Base-by-base conservation (phyloP, 2,329 filamentous ascomycete species). In the Colletotrichum graminicola region DNA sequence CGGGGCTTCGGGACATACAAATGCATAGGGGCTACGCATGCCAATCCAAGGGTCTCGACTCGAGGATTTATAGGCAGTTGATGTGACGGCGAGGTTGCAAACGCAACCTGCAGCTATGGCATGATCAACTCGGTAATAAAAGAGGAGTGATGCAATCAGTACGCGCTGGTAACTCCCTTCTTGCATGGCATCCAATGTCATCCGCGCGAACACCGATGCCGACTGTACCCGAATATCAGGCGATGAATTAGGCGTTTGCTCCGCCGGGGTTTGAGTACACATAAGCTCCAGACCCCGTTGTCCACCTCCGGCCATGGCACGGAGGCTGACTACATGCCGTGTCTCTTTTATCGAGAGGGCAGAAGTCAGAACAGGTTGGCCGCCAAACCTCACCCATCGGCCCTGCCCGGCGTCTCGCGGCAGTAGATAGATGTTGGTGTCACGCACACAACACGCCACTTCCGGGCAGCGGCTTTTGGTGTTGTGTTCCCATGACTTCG, bases 261-360 rank as follows among this genome's bases (percentile, higher is more conserved):
- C 26, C n/a, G 16, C 32, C 67, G 67, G 67, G 36, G 47, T 71
- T 71, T 71, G 67, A 67, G 67, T 4, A 26, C 47, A 66, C 34
- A 72, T n/a, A n/a, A n/a, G n/a, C n/a, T n/a, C n/a, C n/a, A n/a
- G 66, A 72, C 23, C 69, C 70, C 70, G 66, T 55, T 26, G 34
- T 63, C 62, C 70, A 62, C 67, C 47, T 39, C 34, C 66, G 62
- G 49, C 62, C 36, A 57, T 45, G 34, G 43, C 62, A 14, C 47
- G 49, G 45, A 41, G 14, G 14, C 4, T 51, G 36, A 57, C 45
- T 43, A 43, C 51, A 62, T 26, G 41, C 52, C 39, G 23, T 39
- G 36, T 45, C 26, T 16, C 54, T 36, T 32, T n/a, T n/a, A 49
- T 49, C 62, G 67, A 67, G 56, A 72, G 29, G 43, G 66, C 66